Evolutionary conservation across 257 asterid species (phyloP), one percentile per base, ranked within the genome.

Genomic region (Penstemon barbatus): DNA sequence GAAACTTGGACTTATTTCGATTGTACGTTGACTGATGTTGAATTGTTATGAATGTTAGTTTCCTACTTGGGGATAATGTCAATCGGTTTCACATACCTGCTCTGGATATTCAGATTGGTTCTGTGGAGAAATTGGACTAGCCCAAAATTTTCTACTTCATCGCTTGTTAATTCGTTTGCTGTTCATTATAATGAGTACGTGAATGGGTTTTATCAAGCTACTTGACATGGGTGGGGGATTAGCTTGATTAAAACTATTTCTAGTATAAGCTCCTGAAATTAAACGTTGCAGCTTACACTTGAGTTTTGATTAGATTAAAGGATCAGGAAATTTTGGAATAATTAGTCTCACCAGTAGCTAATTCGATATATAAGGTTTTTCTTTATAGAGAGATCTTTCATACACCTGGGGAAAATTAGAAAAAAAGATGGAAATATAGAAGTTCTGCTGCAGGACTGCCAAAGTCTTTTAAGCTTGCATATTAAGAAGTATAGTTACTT

Each of bases 271-370:
- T 9, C 11, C 39, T 63, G 5, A 37, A 44, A 25, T 41, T 46
- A 3, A 7, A 46, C 0, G 33, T 42, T 10, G 57, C 45, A n/a
- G 41, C 40, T 4, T 15, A 15, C 39, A 13, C 39, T 61, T 42
- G 7, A 63, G 25, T 8, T 39, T 39, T 5, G 65, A 9, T 41
- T 48, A 57, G 41, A 51, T 42, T 51, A 7, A 39, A 72, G 13
- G 56, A 72, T 59, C 42, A 44, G 38, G 19, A 57, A 72, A 48
- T 46, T 43, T 39, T 55, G 39, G 55, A 60, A 49, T 8, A 45
- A 48, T 12, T 7, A 63, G 19, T 63, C 41, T 25, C 33, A 25
- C 33, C 33, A 25, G 33, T 25, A 10, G 66, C 18, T 15, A 15
- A 15, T 65, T 56, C 45, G 41, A 5, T 8, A 15, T 56, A 55